Conservation (phyloP, 2,329 filamentous ascomycete genomes). For the Teratosphaeria pseudoeucalypti region DNA sequence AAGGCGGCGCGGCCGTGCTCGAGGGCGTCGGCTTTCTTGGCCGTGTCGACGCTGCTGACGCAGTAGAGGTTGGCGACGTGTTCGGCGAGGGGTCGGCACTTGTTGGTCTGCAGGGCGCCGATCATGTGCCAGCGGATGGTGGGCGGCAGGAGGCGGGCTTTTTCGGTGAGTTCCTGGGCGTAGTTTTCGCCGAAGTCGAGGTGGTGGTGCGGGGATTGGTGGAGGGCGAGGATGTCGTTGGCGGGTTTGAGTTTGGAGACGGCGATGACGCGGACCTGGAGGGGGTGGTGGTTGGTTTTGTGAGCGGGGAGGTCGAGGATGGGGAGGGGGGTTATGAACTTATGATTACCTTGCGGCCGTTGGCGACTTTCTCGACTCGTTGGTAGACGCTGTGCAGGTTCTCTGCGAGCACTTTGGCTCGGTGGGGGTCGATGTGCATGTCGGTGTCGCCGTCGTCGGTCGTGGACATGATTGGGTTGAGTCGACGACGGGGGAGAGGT, state of each 20-base stretch:
- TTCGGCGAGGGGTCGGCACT: conserved; percentile 74
- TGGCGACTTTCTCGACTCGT: conserved; percentile 28
- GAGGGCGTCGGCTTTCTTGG: conserved; percentile 77
- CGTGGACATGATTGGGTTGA: background rate
- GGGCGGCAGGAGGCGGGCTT: conserved; percentile 66
- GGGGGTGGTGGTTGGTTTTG: background rate
- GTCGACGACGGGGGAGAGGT: background rate
- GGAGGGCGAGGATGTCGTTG: conserved; percentile 78
- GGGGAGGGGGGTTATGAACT: too few species aligned
- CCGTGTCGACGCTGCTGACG: conserved; percentile 78
- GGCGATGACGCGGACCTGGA: conserved; percentile 70
- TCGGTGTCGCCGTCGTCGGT: background rate
- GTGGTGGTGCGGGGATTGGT: conserved; percentile 40
- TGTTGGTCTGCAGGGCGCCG: conserved; percentile 83
- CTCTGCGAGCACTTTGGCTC: conserved; percentile 36
- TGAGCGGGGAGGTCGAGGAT: too few species aligned
- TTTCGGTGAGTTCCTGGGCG: conserved; percentile 67
- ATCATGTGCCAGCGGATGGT: conserved; percentile 93
- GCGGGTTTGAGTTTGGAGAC: conserved; percentile 95
- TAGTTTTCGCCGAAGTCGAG: conserved; percentile 96
- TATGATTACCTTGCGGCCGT: conserved; percentile 7
- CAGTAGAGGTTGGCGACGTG: conserved; percentile 82
- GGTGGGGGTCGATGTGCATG: conserved; percentile 31
- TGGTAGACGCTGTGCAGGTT: conserved; percentile 33
- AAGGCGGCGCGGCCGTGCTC: conserved; percentile 63